These are phyloP conservation scores for Agrostemma githago DNA, from an alignment of 148 eudicot species.

Conservation along the genomic window DNA sequence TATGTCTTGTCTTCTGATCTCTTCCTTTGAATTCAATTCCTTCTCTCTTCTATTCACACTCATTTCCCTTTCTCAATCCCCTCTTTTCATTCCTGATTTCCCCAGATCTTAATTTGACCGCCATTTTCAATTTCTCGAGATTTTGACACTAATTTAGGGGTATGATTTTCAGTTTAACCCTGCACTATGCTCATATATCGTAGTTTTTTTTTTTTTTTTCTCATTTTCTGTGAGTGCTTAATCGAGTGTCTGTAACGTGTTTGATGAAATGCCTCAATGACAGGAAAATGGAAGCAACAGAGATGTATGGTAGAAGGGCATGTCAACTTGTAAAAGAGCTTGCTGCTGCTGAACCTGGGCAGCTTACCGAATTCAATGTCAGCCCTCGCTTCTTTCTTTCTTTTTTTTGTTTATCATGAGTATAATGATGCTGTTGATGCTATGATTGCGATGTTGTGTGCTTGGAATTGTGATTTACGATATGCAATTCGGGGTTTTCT, in stretches of 20 bases:
- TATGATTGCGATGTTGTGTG: not conserved
- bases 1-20: not conserved
- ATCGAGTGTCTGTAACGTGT: not conserved
- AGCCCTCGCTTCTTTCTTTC: not conserved
- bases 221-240: too few species aligned
- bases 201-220: too few species aligned
- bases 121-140: not conserved
- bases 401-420: not conserved
- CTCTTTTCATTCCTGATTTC: not conserved
- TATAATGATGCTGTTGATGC: not conserved
- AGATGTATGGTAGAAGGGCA: slow-evolving; percentile 42
- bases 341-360: slow-evolving; percentile 39
- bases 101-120: not conserved
- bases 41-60: not conserved
- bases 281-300: slow-evolving; percentile 33
- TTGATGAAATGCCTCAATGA: slow-evolving; percentile 22
- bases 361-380: slow-evolving; percentile 43
- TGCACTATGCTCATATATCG: too few species aligned
- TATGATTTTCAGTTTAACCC: not conserved
- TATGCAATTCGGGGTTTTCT: not conserved
- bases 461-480: not conserved
- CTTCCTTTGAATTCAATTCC: not conserved
- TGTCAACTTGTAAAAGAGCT: slow-evolving; percentile 41
- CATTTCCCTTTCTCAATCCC: not conserved
- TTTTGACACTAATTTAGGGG: not conserved